A percentile compares a stretch with the other conserved stretches of the same genome.
These are phyloP conservation scores for Celoporthe dispersa DNA, from an alignment of 2,329 filamentous ascomycete species.

Conservation along the genomic window DNA sequence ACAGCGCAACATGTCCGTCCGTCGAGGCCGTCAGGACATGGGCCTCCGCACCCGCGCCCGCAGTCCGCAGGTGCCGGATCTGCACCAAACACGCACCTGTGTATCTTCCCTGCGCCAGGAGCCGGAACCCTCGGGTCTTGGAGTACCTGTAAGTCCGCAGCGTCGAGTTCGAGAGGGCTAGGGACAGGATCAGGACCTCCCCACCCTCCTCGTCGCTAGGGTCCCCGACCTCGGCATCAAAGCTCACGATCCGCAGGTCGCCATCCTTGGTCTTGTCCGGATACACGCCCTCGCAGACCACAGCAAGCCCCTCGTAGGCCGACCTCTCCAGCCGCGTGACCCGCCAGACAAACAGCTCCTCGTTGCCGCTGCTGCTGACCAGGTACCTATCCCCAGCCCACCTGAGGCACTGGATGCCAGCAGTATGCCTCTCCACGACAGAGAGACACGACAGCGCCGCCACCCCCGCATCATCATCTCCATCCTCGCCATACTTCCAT, in stretches of 20 bases:
- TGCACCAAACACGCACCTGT: constrained; percentile 80
- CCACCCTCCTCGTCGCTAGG: not conserved
- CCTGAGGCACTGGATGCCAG: constrained; percentile 79
- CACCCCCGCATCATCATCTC: not conserved
- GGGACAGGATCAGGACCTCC: constrained; percentile 61
- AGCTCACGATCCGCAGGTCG: constrained; percentile 82
- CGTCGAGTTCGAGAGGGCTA: constrained; percentile 84
- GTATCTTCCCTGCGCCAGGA: constrained; percentile 62
- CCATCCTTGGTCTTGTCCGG: constrained; percentile 54
- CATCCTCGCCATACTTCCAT: constrained; percentile 52
- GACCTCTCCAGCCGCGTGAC: constrained; percentile 56
- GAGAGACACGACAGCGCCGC: constrained; percentile 54
- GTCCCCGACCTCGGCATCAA: constrained; percentile 59
- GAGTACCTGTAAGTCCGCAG: constrained; percentile 65
- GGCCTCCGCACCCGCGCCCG: constrained; percentile 34
- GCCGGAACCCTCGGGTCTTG: constrained; percentile 46
- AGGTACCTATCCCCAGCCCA: constrained; percentile 77
- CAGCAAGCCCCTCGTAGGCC: constrained; percentile 53
- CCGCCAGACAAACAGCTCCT: constrained; percentile 89
- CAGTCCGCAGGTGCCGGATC: constrained; percentile 47
- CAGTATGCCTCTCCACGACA: constrained; percentile 76
- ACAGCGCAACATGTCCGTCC: constrained; percentile 75
- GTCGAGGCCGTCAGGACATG: constrained; percentile 73
- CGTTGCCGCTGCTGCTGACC: constrained; percentile 84
- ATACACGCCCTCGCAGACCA: constrained; percentile 61